Conservation (phyloP, 768 basidiomycete species). For the Hygrophorus pudorinus region DNA sequence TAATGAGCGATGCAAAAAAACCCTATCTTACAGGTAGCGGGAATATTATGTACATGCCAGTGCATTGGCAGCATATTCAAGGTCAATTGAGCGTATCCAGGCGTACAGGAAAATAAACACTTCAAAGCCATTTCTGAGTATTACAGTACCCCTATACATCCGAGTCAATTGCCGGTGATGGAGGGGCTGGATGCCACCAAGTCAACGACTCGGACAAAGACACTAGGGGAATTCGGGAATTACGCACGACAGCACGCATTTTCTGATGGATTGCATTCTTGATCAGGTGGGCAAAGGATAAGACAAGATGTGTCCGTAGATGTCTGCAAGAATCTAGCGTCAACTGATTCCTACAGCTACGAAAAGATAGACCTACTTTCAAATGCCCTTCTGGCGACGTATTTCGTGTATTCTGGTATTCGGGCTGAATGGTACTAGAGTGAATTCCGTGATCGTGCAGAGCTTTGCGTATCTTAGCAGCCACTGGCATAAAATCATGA, state of each 20-base stretch:
- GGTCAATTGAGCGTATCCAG: no score
- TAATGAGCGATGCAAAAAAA: no score
- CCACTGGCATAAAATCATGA: constrained; percentile 87
- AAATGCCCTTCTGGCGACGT: constrained; percentile 25
- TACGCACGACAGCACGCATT: constrained; percentile 67
- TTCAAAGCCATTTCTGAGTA: no score
- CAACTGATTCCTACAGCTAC: neutral
- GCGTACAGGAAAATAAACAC: no score
- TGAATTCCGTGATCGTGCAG: constrained; percentile 92
- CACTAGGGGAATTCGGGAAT: no score
- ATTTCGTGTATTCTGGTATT: constrained; percentile 41
- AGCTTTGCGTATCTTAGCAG: constrained; percentile 69
- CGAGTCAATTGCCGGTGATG: no score
- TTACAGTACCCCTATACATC: no score
- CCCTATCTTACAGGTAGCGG: no score
- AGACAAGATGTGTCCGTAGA: constrained; percentile 52
- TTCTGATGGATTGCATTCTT: constrained; percentile 54
- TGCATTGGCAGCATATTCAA: no score
- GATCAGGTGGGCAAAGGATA: constrained; percentile 61
- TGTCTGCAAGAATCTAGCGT: constrained; percentile 19
- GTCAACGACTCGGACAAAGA: no score
- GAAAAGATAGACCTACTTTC: neutral
- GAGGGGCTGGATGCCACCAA: no score
- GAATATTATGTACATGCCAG: no score
- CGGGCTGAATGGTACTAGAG: constrained; percentile 89